Conservation (phyloP, 768 basidiomycete genomes). For the Dentipellis fragilis region DNA sequence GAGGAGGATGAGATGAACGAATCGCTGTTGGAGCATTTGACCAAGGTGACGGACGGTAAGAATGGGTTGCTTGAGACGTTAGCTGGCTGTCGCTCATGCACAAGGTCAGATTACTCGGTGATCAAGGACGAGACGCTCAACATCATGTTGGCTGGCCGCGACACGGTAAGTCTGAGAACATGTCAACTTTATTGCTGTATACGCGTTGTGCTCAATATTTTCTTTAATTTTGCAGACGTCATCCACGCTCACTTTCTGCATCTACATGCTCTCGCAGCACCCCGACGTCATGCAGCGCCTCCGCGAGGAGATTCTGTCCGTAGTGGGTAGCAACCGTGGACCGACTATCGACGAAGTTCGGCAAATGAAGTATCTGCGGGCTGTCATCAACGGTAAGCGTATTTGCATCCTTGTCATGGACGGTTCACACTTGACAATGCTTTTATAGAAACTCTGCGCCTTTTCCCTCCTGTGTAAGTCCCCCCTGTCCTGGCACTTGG, state of each 20-base stretch:
- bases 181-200: slow-evolving; percentile 11
- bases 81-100: too few species aligned
- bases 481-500: not conserved
- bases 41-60: slow-evolving; percentile 35
- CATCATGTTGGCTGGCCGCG: slow-evolving; percentile 21
- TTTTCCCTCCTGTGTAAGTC: not conserved
- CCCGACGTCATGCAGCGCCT: not conserved
- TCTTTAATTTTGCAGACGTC: not conserved
- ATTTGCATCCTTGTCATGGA: not conserved
- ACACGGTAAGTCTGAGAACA: slow-evolving; percentile 19
- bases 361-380: slow-evolving; percentile 20
- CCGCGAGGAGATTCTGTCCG: not conserved
- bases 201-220: not conserved
- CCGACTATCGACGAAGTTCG: slow-evolving; percentile 25
- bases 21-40: slow-evolving; percentile 48
- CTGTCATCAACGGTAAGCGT: slow-evolving; percentile 17
- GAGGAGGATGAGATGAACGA: slow-evolving; percentile 29
- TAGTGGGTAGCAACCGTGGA: not conserved
- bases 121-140: slow-evolving; percentile 16
- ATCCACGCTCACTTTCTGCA: not conserved
- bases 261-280: not conserved
- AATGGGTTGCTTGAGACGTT: not conserved
- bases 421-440: not conserved
- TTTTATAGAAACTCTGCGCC: not conserved
- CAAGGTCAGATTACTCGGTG: not conserved